phyloP scores from a whole-genome alignment of 1,284 basidiomycete genomes.

The Malassezia furfur region DNA sequence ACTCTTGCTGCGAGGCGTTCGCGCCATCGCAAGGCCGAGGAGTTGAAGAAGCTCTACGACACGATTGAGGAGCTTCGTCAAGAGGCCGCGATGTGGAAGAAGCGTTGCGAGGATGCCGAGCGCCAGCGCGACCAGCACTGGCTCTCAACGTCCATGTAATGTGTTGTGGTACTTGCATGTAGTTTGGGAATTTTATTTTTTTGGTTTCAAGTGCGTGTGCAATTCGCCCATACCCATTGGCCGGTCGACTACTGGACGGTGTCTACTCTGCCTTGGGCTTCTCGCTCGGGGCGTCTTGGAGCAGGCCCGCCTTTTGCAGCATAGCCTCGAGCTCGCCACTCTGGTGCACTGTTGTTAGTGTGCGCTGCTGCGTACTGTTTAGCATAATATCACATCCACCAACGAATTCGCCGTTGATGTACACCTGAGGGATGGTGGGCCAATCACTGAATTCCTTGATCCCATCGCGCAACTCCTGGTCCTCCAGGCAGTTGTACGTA shows the following conservation, averaged over 20 bases:
- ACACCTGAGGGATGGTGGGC: constrained; percentile 95
- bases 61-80: constrained; percentile 32
- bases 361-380: constrained; percentile 65
- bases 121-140: constrained; percentile 27
- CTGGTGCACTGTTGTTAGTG: constrained; percentile 65
- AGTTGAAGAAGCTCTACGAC: constrained; percentile 36
- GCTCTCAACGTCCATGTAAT: neutral
- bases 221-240: neutral
- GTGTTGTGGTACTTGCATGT: too few relatives aligned
- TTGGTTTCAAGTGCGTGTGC: neutral
- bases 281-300: constrained; percentile 13
- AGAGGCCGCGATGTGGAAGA: constrained; percentile 41
- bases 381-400: constrained; percentile 93
- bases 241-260: neutral
- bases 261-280: neutral
- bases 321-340: constrained; percentile 82
- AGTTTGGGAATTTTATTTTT: too few relatives aligned
- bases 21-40: constrained; percentile 44
- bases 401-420: constrained; percentile 86
- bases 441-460: constrained; percentile 95
- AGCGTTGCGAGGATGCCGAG: constrained; percentile 37
- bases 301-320: constrained; percentile 51
- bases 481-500: constrained; percentile 80
- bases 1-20: constrained; percentile 44
- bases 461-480: constrained; percentile 66